Conservation (phyloP, 352 stramenopile genomes). For the Phytophthora capsici region DNA sequence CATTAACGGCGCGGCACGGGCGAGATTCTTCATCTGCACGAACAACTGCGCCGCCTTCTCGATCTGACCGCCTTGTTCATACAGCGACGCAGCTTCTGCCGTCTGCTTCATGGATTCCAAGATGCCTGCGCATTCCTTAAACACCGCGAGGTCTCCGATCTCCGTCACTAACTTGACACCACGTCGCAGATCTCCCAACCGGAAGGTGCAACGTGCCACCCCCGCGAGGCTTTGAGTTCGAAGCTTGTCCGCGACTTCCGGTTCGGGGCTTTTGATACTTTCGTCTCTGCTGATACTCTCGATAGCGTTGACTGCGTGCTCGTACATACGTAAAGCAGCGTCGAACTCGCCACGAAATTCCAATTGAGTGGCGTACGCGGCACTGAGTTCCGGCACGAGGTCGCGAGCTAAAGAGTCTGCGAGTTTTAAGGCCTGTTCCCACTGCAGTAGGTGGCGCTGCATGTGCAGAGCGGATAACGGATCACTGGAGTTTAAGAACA, state of each 20-base stretch:
- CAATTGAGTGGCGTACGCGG: conserved; percentile 92
- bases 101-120: conserved; percentile 91
- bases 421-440: conserved; percentile 94
- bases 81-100: conserved; percentile 88
- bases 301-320: conserved; percentile 74
- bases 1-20: conserved; percentile 88
- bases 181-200: conserved; percentile 87
- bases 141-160: conserved; percentile 72
- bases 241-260: conserved; percentile 47
- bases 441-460: conserved; percentile 92
- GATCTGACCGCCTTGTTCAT: conserved; percentile 82
- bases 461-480: conserved; percentile 91
- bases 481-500: conserved; percentile 91
- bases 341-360: conserved; percentile 94
- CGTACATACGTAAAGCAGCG: conserved; percentile 91
- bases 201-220: conserved; percentile 90
- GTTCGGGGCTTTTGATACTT: conserved; percentile 19
- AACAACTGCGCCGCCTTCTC: conserved; percentile 94
- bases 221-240: conserved; percentile 74
- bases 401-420: conserved; percentile 86
- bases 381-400: conserved; percentile 90
- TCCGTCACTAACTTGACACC: conserved; percentile 88
- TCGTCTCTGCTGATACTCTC: conserved; percentile 47
- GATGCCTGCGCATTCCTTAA: conserved; percentile 89
- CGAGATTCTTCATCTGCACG: conserved; percentile 91